phyloP scores from a whole-genome alignment of 331 rosid genomes.

The Spiraea crenata region DNA sequence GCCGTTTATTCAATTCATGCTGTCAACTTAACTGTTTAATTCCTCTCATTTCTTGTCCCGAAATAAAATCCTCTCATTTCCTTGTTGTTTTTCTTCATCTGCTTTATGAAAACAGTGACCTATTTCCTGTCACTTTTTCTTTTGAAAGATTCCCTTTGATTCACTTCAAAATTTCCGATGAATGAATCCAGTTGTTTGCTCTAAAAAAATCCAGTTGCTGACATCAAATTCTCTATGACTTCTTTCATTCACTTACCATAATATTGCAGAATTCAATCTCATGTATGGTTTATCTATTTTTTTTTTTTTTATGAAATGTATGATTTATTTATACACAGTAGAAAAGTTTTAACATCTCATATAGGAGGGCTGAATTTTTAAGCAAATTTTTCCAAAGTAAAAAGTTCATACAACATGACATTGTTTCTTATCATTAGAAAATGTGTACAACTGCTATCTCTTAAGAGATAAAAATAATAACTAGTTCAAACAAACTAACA shows the following conservation, averaged over 20 bases:
- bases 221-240: not conserved
- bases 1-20: not conserved
- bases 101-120: constrained; percentile 11
- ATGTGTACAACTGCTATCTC: too few relatives aligned
- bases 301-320: too few relatives aligned
- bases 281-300: too few relatives aligned
- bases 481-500: too few relatives aligned
- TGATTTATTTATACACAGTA: not conserved
- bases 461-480: too few relatives aligned
- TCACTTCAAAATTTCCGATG: too few relatives aligned
- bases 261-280: not conserved
- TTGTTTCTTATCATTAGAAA: too few relatives aligned
- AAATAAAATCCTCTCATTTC: not conserved
- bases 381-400: too few relatives aligned
- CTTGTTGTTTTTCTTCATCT: not conserved
- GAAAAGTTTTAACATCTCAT: not conserved
- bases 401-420: too few relatives aligned
- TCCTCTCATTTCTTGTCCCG: not conserved
- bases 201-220: not conserved
- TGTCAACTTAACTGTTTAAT: constrained; percentile 4
- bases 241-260: not conserved
- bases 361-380: too few relatives aligned
- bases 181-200: too few relatives aligned
- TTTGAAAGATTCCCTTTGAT: not conserved
- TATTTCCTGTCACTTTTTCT: not conserved